A percentile compares a stretch with the other conserved stretches of the same genome.
Conservation (phyloP, 257 asterid genomes). For the Capsicum chinense region DNA sequence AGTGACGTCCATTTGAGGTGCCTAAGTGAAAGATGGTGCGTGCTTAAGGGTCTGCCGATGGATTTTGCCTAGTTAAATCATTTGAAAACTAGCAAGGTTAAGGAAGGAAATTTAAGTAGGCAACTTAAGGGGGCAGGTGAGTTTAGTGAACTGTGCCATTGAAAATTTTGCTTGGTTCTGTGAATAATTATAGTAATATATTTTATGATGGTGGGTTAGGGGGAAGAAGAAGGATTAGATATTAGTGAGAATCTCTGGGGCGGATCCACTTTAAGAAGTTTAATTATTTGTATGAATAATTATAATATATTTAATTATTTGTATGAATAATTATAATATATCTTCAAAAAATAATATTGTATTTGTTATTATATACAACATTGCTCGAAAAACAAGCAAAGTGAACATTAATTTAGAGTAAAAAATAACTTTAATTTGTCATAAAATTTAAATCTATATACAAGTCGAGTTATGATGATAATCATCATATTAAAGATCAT, state of each 20-base stretch:
- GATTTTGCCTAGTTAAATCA: too few relatives aligned
- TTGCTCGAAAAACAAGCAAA: not conserved
- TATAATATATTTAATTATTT: too few relatives aligned
- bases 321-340: not conserved
- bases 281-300: not conserved
- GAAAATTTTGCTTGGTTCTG: not conserved
- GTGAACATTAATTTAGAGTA: not conserved
- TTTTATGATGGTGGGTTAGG: not conserved
- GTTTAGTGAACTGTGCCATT: constrained; percentile 21
- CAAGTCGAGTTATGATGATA: not conserved
- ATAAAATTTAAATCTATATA: not conserved
- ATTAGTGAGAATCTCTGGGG: constrained; percentile 2
- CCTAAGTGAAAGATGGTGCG: too few relatives aligned
- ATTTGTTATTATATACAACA: not conserved
- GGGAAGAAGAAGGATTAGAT: not conserved
- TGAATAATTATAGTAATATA: too few relatives aligned
- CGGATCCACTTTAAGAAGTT: not conserved
- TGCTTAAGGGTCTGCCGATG: too few relatives aligned
- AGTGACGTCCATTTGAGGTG: too few relatives aligned
- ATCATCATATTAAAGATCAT: not conserved
- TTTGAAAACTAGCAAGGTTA: not conserved
- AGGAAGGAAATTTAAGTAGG: not conserved
- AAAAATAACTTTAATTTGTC: not conserved
- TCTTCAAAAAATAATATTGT: not conserved
- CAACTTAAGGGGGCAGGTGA: constrained; percentile 21